A percentile compares a stretch with the other conserved stretches of the same genome.
Evolutionary conservation across 208 protist genomes (phyloP).

Genomic region (Angomonas deanei): DNA sequence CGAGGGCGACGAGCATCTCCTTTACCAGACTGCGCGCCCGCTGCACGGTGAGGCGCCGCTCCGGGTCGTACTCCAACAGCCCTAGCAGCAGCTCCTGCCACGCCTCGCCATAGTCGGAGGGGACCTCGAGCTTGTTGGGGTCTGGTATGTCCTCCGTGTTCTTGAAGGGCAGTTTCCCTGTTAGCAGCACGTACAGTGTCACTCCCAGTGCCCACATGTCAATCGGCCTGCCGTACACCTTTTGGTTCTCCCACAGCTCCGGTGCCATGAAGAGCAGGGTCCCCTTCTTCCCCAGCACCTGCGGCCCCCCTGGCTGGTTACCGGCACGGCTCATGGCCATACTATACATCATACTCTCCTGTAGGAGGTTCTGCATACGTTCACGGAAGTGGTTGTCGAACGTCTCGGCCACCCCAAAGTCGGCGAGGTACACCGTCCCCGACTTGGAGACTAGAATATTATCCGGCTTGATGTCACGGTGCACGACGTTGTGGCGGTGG

Average conservation of each 20-base stretch:
- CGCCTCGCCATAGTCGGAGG: slow-evolving; percentile 18
- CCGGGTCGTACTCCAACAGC: slow-evolving; percentile 75
- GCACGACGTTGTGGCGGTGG: slow-evolving; percentile 70
- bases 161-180: slow-evolving; percentile 90
- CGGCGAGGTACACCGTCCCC: slow-evolving; percentile 56
- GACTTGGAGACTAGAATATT: slow-evolving; percentile 70
- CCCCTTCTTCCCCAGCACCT: slow-evolving; percentile 56
- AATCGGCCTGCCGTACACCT: slow-evolving; percentile 67
- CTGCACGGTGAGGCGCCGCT: slow-evolving; percentile 39
- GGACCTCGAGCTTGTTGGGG: slow-evolving; percentile 31
- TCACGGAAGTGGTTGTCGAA: slow-evolving; percentile 39
- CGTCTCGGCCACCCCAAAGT: slow-evolving; percentile 82
- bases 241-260: slow-evolving; percentile 39
- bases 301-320: slow-evolving; percentile 18
- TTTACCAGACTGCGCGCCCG: slow-evolving; percentile 7
- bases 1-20: neutral
- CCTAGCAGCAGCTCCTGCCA: slow-evolving; percentile 48
- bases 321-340: slow-evolving; percentile 34
- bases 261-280: slow-evolving; percentile 79
- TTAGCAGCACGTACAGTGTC: slow-evolving; percentile 86
- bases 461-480: slow-evolving; percentile 88
- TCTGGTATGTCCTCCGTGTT: slow-evolving; percentile 52
- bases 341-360: slow-evolving; percentile 40
- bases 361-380: slow-evolving; percentile 37
- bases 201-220: slow-evolving; percentile 90